These are phyloP conservation scores for Arthrinium phaeospermum DNA, from an alignment of 2,329 filamentous ascomycete genomes.

Conservation along the genomic window DNA sequence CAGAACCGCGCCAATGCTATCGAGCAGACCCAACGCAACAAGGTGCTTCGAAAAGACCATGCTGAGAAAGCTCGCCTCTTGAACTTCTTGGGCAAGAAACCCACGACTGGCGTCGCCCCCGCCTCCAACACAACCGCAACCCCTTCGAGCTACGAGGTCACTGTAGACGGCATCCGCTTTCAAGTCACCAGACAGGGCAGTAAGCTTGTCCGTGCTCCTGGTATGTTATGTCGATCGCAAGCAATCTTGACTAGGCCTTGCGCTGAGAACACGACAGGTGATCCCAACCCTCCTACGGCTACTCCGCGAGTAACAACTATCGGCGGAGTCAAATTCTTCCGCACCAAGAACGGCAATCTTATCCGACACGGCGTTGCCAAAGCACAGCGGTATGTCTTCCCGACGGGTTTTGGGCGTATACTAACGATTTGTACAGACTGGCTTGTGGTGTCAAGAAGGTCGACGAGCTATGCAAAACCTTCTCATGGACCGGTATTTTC, in stretches of 20 bases:
- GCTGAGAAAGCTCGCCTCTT: conserved; percentile 64
- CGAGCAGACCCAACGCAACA: conserved; percentile 68
- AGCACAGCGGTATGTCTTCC: conserved; percentile 71
- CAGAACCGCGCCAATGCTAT: conserved; percentile 73
- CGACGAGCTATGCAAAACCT: conserved; percentile 74
- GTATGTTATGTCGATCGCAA: conserved; percentile 53
- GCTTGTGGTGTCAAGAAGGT: conserved; percentile 68
- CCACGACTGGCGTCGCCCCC: conserved; percentile 29
- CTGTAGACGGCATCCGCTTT: conserved; percentile 76
- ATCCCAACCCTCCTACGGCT: conserved; percentile 63
- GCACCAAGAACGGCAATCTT: conserved; percentile 88
- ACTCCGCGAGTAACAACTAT: conserved; percentile 78
- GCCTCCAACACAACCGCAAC: conserved; percentile 39
- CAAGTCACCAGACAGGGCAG: conserved; percentile 77
- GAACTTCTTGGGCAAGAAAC: conserved; percentile 49
- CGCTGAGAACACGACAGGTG: conserved; percentile 49
- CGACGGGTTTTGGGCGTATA: conserved; percentile 30
- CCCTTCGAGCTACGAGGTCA: conserved; percentile 63
- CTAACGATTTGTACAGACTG: conserved; percentile 52
- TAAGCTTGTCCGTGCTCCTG: conserved; percentile 77
- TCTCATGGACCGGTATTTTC: conserved; percentile 72
- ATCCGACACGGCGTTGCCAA: conserved; percentile 78
- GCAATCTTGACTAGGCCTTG: background rate
- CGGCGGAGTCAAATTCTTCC: conserved; percentile 80
- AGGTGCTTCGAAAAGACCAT: conserved; percentile 57